Evolutionary conservation across 495 filamentous ascomycete species (phyloP).

Genomic region (Trichoderma asperelloides): DNA sequence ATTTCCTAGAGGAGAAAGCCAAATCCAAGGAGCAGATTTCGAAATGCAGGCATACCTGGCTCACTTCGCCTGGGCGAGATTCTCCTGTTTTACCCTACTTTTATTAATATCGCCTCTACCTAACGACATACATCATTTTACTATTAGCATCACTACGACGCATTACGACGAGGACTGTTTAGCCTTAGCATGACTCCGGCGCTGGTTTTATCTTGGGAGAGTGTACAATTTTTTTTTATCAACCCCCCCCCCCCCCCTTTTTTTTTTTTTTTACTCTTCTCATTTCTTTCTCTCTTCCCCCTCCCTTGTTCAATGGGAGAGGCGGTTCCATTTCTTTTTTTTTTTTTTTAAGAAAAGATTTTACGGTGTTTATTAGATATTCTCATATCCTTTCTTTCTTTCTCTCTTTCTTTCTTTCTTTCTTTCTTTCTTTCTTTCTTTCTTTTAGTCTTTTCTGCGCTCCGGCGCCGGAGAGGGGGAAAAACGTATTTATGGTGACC

Average conservation of each 20-base stretch:
- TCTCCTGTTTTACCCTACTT: neutral
- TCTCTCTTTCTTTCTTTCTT: neutral
- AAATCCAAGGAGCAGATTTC: neutral
- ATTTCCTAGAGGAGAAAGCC: too few species aligned
- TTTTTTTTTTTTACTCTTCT: neutral
- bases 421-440: neutral
- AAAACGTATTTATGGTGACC: neutral
- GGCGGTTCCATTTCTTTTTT: too few species aligned
- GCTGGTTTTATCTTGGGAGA: neutral
- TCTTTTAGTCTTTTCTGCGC: neutral
- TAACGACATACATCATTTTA: conserved; percentile 4
- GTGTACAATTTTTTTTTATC: neutral
- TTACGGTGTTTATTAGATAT: neutral
- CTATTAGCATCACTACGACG: conserved; percentile 2
- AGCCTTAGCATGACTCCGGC: conserved; percentile 8
- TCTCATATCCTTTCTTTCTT: neutral
- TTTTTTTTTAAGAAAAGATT: too few species aligned
- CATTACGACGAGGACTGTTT: neutral
- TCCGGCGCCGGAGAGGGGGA: neutral
- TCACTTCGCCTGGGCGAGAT: neutral
- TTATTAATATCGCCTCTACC: neutral
- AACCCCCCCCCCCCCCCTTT: neutral
- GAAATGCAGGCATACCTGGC: neutral
- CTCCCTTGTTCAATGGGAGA: neutral
- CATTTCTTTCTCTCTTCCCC: neutral